Conservation (phyloP, 768 basidiomycete species). For the Mrakia hoshinonis region DNA sequence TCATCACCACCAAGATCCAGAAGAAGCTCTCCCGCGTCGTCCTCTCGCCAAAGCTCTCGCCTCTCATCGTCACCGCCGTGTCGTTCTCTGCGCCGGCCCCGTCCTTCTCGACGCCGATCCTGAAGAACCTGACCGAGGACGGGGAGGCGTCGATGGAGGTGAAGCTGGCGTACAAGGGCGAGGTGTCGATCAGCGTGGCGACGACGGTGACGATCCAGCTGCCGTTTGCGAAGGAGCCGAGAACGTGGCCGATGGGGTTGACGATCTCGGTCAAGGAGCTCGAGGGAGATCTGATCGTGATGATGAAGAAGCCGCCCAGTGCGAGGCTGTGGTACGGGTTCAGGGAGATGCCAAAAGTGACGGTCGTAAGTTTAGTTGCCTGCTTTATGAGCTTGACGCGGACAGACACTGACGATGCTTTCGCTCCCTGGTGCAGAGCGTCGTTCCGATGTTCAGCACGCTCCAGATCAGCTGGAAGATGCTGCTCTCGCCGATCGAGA, state of each 20-base stretch:
- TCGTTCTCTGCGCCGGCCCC: not conserved
- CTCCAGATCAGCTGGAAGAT: conserved; percentile 77
- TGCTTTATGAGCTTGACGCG: not conserved
- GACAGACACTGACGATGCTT: not conserved
- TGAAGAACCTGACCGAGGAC: conserved; percentile 90
- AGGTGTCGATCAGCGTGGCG: conserved; percentile 78
- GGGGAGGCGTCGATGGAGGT: conserved; percentile 87
- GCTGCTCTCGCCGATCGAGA: conserved; percentile 82
- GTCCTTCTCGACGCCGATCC: conserved; percentile 90
- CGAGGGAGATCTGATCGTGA: conserved; percentile 78
- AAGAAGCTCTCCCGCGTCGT: conserved; percentile 16
- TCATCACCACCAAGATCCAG: conserved; percentile 24
- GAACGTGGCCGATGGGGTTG: conserved; percentile 68
- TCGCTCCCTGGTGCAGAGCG: not conserved
- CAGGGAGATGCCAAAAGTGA: conserved; percentile 78
- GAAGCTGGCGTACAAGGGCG: conserved; percentile 56
- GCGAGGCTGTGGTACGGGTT: conserved; percentile 92
- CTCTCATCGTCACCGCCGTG: conserved; percentile 20
- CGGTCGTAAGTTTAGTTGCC: conserved; percentile 44
- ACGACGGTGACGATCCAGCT: conserved; percentile 74
- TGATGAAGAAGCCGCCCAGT: conserved; percentile 83
- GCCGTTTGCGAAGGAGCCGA: conserved; percentile 23
- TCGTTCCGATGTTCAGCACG: not conserved
- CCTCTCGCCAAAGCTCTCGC: conserved; percentile 18
- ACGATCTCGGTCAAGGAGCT: conserved; percentile 80